Conservation (phyloP, 2,329 filamentous ascomycete species). For the Xylariaceae sp. region DNA sequence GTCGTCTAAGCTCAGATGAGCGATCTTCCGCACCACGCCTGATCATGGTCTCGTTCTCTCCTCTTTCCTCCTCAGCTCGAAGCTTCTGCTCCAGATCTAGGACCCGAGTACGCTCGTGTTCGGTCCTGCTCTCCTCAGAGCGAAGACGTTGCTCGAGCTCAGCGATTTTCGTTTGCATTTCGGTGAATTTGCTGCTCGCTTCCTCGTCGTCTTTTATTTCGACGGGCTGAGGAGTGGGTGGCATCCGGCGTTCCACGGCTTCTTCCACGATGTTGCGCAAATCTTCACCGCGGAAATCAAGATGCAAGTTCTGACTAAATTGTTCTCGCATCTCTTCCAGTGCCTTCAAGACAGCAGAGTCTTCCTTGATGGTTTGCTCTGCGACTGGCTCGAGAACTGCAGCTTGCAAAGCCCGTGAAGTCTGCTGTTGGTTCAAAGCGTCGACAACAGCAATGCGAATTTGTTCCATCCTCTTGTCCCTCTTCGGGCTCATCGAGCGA, state of each 20-base stretch:
- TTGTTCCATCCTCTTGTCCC: conserved; percentile 77
- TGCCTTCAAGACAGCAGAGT: conserved; percentile 58
- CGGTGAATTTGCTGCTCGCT: conserved; percentile 49
- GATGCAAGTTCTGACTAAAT: conserved; percentile 38
- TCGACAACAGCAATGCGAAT: conserved; percentile 72
- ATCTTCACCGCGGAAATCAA: conserved; percentile 46
- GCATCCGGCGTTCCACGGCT: conserved; percentile 54
- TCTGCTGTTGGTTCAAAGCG: conserved; percentile 59
- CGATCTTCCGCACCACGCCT: conserved; percentile 51
- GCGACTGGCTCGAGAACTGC: conserved; percentile 22
- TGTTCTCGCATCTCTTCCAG: conserved; percentile 60
- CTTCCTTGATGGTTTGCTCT: conserved; percentile 30
- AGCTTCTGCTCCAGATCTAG: conserved; percentile 56
- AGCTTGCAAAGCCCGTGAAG: conserved; percentile 30
- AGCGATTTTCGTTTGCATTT: conserved; percentile 55
- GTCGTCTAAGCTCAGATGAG: conserved; percentile 48
- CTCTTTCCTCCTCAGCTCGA: conserved; percentile 41
- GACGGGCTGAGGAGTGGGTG: conserved; percentile 41
- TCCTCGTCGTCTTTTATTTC: conserved; percentile 44
- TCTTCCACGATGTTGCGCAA: conserved; percentile 61
- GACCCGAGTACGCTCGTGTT: conserved; percentile 39
- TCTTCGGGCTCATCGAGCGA: conserved; percentile 71
- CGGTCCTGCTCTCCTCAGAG: conserved; percentile 20
- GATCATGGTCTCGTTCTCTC: conserved; percentile 44
- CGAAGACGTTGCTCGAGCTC: conserved; percentile 25